phyloP scores from a whole-genome alignment of 495 filamentous ascomycete species.

The Viridothelium virens region DNA sequence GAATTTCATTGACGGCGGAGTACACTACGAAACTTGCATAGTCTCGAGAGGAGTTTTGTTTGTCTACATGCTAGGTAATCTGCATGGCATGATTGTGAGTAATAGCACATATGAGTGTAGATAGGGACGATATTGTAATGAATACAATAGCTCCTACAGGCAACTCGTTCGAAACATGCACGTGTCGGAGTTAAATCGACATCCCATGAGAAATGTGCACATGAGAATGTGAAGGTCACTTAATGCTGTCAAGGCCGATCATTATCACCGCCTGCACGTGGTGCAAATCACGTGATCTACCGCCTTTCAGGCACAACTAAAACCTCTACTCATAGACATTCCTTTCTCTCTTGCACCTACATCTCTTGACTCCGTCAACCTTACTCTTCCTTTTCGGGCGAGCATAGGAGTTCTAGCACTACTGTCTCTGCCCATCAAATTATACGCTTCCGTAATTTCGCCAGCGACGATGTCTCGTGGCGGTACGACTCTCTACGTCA shows the following conservation, averaged over 20 bases:
- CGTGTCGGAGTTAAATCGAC: background rate
- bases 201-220: background rate
- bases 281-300: too few relatives aligned
- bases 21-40: background rate
- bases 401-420: too few relatives aligned
- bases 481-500: conserved; percentile 92
- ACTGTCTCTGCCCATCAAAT: too few relatives aligned
- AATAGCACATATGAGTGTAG: background rate
- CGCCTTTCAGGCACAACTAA: too few relatives aligned
- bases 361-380: too few relatives aligned
- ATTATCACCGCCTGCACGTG: too few relatives aligned
- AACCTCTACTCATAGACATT: too few relatives aligned
- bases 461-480: conserved; percentile 72
- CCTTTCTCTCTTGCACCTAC: too few relatives aligned
- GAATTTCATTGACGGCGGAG: background rate
- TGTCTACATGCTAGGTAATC: background rate
- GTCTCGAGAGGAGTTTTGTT: background rate
- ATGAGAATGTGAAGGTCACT: too few relatives aligned
- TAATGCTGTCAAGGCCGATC: too few relatives aligned
- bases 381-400: too few relatives aligned
- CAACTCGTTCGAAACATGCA: too few relatives aligned
- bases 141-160: background rate
- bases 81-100: background rate
- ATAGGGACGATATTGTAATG: background rate
- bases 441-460: background rate